These are phyloP conservation scores for Linum trigynum DNA, from an alignment of 345 rosid genomes.

Conservation along the genomic window DNA sequence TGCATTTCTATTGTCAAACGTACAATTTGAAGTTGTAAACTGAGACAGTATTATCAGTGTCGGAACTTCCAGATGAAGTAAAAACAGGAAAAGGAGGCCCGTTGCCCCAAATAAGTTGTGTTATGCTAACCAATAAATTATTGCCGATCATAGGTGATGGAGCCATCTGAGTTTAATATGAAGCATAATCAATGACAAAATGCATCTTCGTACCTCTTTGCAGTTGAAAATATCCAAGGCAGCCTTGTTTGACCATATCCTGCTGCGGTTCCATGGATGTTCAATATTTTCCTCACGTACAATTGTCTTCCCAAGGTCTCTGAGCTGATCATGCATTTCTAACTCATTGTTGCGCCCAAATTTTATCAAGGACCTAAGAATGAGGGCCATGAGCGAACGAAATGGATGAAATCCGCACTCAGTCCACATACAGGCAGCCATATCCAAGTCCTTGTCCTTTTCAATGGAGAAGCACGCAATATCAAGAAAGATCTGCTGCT, in stretches of 20 bases:
- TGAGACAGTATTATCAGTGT: no score
- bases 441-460: background rate
- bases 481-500: conserved; percentile 20
- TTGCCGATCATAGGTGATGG: no score
- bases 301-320: background rate
- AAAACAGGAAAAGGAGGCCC: no score
- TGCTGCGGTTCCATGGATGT: background rate
- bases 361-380: background rate
- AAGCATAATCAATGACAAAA: background rate
- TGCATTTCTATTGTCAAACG: no score
- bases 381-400: background rate
- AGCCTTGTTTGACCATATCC: background rate
- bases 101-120: no score
- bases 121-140: no score
- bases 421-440: background rate
- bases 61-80: no score
- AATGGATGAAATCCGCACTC: background rate
- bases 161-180: no score
- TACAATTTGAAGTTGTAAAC: no score
- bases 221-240: background rate
- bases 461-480: conserved; percentile 16
- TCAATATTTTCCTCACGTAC: background rate
- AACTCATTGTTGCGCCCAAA: background rate
- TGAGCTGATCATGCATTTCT: background rate
- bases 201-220: background rate